Evolutionary conservation across 1,284 basidiomycete genomes (phyloP).

Genomic region (Cerioporus squamosus): DNA sequence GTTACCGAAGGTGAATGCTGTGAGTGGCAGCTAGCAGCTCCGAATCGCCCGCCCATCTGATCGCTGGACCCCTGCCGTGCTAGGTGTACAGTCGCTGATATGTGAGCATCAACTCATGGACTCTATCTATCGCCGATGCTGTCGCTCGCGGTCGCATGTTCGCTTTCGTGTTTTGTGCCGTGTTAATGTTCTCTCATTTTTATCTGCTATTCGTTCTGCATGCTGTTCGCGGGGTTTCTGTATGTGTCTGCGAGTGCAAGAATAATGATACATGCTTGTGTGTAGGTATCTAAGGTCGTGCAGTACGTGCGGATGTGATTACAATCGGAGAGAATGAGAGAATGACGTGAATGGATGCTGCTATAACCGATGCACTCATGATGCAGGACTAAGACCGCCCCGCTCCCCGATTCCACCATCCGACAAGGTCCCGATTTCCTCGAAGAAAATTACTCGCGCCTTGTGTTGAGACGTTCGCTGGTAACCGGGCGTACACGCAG

Average conservation of each 20-base stretch:
- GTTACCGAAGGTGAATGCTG: background rate
- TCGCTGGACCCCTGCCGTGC: background rate
- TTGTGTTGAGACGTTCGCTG: too few species aligned
- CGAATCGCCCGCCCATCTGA: background rate
- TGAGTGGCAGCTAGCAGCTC: conserved; percentile 14
- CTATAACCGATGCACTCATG: too few species aligned
- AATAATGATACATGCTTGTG: background rate
- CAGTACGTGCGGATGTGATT: too few species aligned
- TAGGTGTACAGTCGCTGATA: conserved; percentile 8
- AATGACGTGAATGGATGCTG: too few species aligned
- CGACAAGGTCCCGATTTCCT: too few species aligned
- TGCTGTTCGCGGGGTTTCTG: too few species aligned
- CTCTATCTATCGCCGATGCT: background rate
- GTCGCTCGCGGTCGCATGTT: background rate
- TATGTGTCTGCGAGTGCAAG: background rate
- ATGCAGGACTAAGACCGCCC: too few species aligned
- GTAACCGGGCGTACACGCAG: too few species aligned
- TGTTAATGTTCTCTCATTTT: background rate
- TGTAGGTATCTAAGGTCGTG: background rate
- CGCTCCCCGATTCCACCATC: too few species aligned
- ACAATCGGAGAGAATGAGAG: too few species aligned
- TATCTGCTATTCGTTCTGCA: too few species aligned
- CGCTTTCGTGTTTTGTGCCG: background rate
- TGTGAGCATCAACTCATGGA: background rate
- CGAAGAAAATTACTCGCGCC: too few species aligned